These are phyloP conservation scores for Fraxinus excelsior DNA, from an alignment of 257 asterid species.

Conservation along the genomic window DNA sequence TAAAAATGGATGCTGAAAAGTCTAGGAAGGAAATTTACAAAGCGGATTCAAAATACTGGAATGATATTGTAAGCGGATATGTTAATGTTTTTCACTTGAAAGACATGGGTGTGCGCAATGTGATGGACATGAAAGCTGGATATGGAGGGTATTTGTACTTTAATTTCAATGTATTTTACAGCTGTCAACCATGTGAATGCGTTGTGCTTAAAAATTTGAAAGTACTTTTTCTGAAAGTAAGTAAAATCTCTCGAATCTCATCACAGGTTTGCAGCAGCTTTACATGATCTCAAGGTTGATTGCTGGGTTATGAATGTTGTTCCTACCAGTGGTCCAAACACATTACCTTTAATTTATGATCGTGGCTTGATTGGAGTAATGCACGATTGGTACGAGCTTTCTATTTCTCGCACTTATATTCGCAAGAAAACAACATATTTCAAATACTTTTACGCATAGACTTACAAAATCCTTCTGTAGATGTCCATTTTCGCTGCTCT, in stretches of 20 bases:
- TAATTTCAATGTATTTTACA: neutral
- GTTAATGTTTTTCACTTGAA: constrained; percentile 46
- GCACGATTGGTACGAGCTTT: constrained; percentile 65
- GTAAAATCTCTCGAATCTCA: neutral
- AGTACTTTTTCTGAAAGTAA: no score
- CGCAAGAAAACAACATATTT: neutral
- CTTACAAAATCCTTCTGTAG: neutral
- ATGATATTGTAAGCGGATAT: constrained; percentile 56
- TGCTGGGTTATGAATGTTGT: constrained; percentile 78
- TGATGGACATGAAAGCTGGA: constrained; percentile 72
- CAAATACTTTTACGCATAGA: neutral
- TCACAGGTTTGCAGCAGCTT: constrained; percentile 64
- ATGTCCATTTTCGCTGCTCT: neutral
- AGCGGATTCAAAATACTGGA: constrained; percentile 58
- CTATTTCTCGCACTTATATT: neutral
- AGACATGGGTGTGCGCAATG: constrained; percentile 42
- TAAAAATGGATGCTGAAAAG: constrained; percentile 60
- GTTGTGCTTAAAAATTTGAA: neutral
- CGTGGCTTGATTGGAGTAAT: constrained; percentile 67
- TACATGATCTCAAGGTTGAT: constrained; percentile 46
- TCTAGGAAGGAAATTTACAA: constrained; percentile 62
- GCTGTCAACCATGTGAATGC: neutral
- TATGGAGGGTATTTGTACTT: constrained; percentile 63
- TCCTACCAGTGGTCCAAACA: constrained; percentile 55
- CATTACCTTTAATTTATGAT: constrained; percentile 60